A percentile compares a stretch with the other conserved stretches of the same genome.
Evolutionary conservation across 1,139 yeast genomes (phyloP).

Genomic region (Suhomyces panamericanus): DNA sequence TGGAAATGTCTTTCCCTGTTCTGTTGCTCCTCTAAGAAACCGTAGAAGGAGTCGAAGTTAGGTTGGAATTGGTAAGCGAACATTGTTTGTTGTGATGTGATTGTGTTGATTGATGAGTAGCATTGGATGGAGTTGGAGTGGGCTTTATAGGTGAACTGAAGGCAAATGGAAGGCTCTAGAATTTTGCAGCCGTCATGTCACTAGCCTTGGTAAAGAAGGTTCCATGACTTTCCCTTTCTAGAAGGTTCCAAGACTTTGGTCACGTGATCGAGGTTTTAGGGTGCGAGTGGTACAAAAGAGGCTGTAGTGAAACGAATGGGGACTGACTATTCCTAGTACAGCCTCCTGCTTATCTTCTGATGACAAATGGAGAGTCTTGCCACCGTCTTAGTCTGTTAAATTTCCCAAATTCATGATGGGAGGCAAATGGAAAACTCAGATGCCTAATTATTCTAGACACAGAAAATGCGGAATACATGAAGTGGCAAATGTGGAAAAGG

Average conservation of each 20-base stretch:
- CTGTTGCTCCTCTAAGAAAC: constrained; percentile 14
- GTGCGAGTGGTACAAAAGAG: too few species aligned
- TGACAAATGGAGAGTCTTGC: too few species aligned
- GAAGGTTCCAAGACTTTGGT: constrained; percentile 1
- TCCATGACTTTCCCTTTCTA: not conserved
- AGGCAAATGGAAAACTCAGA: too few species aligned
- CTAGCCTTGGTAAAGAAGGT: not conserved
- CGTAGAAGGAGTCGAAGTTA: constrained; percentile 5
- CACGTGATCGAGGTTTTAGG: not conserved
- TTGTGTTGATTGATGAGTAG: not conserved
- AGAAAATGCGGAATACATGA: too few species aligned
- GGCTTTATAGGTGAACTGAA: constrained; percentile 1
- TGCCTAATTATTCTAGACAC: too few species aligned
- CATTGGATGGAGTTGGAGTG: not conserved
- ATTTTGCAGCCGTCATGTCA: constrained; percentile 10
- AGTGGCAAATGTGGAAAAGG: too few species aligned
- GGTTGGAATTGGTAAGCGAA: constrained; percentile 12
- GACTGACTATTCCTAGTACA: too few species aligned
- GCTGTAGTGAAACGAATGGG: too few species aligned
- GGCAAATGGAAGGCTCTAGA: constrained; percentile 10
- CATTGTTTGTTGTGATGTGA: constrained; percentile 5
- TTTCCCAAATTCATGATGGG: too few species aligned
- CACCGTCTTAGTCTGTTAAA: too few species aligned
- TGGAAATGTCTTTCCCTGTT: constrained; percentile 17
- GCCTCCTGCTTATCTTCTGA: too few species aligned